phyloP scores from a whole-genome alignment of 148 eudicot genomes.

The Mesembryanthemum crystallinum region DNA sequence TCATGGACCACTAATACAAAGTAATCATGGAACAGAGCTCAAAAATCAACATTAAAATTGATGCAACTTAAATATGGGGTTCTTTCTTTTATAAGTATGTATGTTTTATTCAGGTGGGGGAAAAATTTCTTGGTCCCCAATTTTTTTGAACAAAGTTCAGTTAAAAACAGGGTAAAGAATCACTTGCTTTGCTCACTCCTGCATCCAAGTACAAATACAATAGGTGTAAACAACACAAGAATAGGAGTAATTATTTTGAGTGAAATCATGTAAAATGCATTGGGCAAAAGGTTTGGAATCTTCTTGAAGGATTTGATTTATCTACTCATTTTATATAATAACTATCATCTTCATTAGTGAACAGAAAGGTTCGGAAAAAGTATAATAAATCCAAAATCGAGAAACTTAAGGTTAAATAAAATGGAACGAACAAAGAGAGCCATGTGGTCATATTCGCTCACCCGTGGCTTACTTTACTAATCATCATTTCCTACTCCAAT shows the following conservation, averaged over 20 bases:
- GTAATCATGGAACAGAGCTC: constrained; percentile 14
- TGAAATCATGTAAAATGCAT: too few relatives aligned
- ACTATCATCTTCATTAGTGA: too few relatives aligned
- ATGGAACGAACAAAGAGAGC: background rate
- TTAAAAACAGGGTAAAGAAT: background rate
- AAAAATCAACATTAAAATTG: constrained; percentile 28
- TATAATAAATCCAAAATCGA: background rate
- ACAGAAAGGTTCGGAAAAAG: too few relatives aligned
- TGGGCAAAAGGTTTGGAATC: too few relatives aligned
- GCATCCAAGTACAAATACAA: background rate
- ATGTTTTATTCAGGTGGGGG: background rate
- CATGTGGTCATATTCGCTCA: constrained; percentile 19
- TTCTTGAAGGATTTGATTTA: too few relatives aligned
- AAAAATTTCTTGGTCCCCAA: constrained; percentile 20
- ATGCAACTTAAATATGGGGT: constrained; percentile 11
- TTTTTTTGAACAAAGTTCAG: constrained; percentile 1
- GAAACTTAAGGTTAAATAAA: background rate
- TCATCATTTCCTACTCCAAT: background rate
- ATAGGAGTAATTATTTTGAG: too few relatives aligned
- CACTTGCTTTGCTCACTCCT: background rate
- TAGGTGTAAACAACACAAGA: too few relatives aligned
- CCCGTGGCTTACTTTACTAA: background rate
- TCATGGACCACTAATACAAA: constrained; percentile 12
- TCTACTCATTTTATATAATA: too few relatives aligned
- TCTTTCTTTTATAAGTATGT: constrained; percentile 5